Evolutionary conservation across 176 grass and related monocot genomes (phyloP).

Genomic region (Puccinellia tenuiflora): DNA sequence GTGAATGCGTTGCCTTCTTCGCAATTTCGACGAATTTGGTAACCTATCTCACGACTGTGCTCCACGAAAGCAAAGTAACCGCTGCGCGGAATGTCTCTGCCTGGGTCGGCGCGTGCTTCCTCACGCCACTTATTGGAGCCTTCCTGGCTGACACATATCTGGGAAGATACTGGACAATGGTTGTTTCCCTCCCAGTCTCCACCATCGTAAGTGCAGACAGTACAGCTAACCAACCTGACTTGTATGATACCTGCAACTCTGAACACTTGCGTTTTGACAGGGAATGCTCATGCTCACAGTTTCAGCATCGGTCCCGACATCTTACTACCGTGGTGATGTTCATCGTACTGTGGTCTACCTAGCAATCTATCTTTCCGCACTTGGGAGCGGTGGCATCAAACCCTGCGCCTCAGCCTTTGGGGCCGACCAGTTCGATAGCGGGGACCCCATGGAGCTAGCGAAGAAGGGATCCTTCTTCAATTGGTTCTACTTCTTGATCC

Average conservation of each 20-base stretch:
- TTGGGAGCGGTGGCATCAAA: constrained; percentile 35
- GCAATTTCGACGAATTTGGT: constrained; percentile 11
- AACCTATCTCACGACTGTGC: constrained; percentile 16
- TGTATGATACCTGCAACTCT: neutral
- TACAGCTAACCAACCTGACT: neutral
- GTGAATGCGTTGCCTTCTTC: neutral
- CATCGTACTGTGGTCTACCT: constrained; percentile 19
- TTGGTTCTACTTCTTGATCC: constrained; percentile 50
- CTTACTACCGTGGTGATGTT: neutral
- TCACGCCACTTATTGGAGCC: constrained; percentile 23
- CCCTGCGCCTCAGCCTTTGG: constrained; percentile 33
- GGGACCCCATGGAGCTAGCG: constrained; percentile 17
- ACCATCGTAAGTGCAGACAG: neutral
- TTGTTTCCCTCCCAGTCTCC: neutral
- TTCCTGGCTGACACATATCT: constrained; percentile 27
- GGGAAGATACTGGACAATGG: constrained; percentile 30
- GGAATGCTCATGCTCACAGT: constrained; percentile 23
- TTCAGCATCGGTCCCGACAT: constrained; percentile 4
- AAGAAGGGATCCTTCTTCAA: constrained; percentile 52
- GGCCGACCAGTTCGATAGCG: constrained; percentile 38
- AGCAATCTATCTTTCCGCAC: constrained; percentile 36
- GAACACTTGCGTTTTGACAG: constrained; percentile 12
- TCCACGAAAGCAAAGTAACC: constrained; percentile 8
- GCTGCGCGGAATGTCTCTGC: constrained; percentile 13
- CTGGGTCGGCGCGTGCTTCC: constrained; percentile 12